These are phyloP conservation scores for Pichia sporocuriosa DNA, from an alignment of 805 yeast genomes.

Conservation along the genomic window DNA sequence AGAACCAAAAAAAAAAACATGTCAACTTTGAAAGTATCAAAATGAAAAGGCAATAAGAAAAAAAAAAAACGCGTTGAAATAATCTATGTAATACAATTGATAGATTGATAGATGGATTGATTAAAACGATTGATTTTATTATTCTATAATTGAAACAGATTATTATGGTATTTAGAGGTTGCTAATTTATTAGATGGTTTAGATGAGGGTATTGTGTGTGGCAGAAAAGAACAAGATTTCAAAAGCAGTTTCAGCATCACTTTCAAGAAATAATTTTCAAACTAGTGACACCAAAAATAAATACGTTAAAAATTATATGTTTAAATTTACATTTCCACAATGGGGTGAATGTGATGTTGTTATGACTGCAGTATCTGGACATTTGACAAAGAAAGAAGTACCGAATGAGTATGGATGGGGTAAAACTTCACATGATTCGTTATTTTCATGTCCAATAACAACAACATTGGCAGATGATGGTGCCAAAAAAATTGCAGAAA, in stretches of 20 bases:
- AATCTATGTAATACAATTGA: too few relatives aligned
- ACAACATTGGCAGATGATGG: constrained; percentile 5
- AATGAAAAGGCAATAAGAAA: too few relatives aligned
- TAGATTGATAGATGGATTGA: too few relatives aligned
- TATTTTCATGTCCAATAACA: constrained; percentile 59
- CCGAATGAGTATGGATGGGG: constrained; percentile 61
- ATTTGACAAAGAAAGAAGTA: constrained; percentile 61
- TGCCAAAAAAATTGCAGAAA: constrained; percentile 44
- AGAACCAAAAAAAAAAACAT: too few relatives aligned
- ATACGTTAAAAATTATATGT: constrained; percentile 75
- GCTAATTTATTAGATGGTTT: neutral
- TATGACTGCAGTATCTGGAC: constrained; percentile 93
- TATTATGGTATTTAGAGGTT: too few relatives aligned
- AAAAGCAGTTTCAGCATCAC: constrained; percentile 64
- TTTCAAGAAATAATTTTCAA: constrained; percentile 41
- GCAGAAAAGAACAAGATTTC: constrained; percentile 98
- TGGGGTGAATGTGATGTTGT: constrained; percentile 69
- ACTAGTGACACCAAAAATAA: constrained; percentile 45
- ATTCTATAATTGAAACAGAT: too few relatives aligned
- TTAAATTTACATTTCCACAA: constrained; percentile 55
- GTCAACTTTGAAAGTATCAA: too few relatives aligned
- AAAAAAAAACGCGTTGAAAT: too few relatives aligned
- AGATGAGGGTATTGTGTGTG: constrained; percentile 79
- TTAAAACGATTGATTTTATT: too few relatives aligned
- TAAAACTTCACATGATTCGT: constrained; percentile 49